Percentiles rank a stretch among this genome's conserved stretches.
These are phyloP conservation scores for Phytopythium delawarense DNA, from an alignment of 352 stramenopile species.

Conservation along the genomic window DNA sequence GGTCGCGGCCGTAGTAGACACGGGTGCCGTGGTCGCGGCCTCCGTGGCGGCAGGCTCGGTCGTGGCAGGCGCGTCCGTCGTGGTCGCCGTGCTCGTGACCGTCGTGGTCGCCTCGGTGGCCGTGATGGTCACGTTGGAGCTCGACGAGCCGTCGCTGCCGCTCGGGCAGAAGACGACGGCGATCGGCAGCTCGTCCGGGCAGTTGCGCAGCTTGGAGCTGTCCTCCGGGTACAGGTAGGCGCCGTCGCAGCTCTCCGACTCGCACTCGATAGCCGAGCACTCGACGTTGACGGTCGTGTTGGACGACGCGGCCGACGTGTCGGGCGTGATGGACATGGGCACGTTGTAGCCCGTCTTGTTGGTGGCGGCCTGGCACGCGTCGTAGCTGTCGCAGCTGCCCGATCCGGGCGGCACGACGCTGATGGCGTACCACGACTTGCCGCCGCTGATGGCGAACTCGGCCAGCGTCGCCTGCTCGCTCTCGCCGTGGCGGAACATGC, in stretches of 20 bases:
- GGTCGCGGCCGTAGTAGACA: conserved; percentile 10
- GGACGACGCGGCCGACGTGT: conserved; percentile 6
- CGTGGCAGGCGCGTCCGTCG: conserved; percentile 9
- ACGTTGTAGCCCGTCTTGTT: conserved; percentile 66
- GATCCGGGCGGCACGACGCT: conserved; percentile 49
- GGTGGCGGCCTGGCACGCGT: conserved; percentile 36
- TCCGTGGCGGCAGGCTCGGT: neutral
- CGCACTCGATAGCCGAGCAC: conserved; percentile 28
- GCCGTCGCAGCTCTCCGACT: conserved; percentile 29
- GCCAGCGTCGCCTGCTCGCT: conserved; percentile 41
- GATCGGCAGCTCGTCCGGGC: conserved; percentile 28
- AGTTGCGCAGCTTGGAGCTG: conserved; percentile 48
- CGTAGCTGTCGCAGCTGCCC: conserved; percentile 45
- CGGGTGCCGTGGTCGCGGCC: conserved; percentile 2
- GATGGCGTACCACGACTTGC: conserved; percentile 56
- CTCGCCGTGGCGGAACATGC: conserved; percentile 61
- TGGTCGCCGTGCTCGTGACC: conserved; percentile 6
- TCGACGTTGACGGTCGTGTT: conserved; percentile 24
- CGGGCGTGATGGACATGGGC: conserved; percentile 46
- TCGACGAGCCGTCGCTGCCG: conserved; percentile 13
- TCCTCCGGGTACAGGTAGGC: conserved; percentile 53
- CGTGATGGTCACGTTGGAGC: conserved; percentile 12
- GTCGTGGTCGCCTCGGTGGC: conserved; percentile 8
- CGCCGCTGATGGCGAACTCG: conserved; percentile 40
- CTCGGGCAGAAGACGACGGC: conserved; percentile 41